Base-by-base conservation (phyloP, 768 basidiomycete species). In the Leccinum ochraceum region DNA sequence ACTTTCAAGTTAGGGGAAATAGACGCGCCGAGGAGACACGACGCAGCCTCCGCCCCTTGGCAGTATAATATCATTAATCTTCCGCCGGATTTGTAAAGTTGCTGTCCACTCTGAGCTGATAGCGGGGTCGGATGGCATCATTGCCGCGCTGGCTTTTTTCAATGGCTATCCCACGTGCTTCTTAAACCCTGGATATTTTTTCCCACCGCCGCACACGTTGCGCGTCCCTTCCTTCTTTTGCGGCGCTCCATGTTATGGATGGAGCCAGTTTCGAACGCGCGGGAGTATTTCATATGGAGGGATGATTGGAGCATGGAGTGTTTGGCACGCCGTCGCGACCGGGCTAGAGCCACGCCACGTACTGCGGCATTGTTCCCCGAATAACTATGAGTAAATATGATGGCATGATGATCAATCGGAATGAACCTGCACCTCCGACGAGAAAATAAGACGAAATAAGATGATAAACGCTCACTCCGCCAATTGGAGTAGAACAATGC, bases 171-270 rank as follows among this genome's bases (percentile, higher is more conserved):
- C 14, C 6, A 56, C 22, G n/a, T 58, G 28, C 58, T 22, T 58
- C n/a, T 8, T 16, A 9, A 42, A 7, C 4, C 17, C 14, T 42
- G 4, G 30, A 30, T 30, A 42, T 5, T 8, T n/a, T 14, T 14
- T 42, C 42, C 17, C 42, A 42, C 9, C n/a, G 17, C 34, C 34
- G 13, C 34, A 36, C 34, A 36, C 34, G 34, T 36, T 34, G 34
- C 0, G 34, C 4, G 13, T 36, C 36, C 14, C 36, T 36, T 34
- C 5, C 30, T 30, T 30, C 30, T 30, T 34, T 36, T 14, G 42
- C 42, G n/a, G 52, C 34, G 20, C 63, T 57, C 64, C 64, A 56
- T 42, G 42, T n/a, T 4, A 9, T 24, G 22, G 32, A 64, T 65
- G 42, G 30, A 37, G 53, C 34, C 46, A 24, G 22, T 36, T 16